Conservation (phyloP, 192 early-diverging fungal species). For the Gigaspora rosea region DNA sequence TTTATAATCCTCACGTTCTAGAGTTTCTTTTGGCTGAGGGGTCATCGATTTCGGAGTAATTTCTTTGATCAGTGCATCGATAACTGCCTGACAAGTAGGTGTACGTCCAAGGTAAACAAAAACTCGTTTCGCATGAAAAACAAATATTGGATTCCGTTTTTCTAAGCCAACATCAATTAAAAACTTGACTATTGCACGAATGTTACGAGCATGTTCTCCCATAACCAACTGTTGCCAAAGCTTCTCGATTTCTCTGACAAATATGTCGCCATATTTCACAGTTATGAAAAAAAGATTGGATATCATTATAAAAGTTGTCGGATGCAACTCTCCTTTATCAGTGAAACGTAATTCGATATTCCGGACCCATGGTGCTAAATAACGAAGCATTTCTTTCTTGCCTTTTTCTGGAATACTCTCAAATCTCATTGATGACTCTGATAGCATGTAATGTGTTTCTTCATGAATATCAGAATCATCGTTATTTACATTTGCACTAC, state of each 20-base stretch:
- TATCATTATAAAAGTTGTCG: conserved; percentile 60
- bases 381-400: conserved; percentile 70
- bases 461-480: conserved; percentile 47
- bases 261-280: conserved; percentile 76
- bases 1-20: conserved; percentile 23
- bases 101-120: conserved; percentile 75
- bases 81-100: conserved; percentile 54
- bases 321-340: conserved; percentile 47
- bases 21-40: conserved; percentile 48
- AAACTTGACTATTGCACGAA: conserved; percentile 68
- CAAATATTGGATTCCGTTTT: conserved; percentile 77
- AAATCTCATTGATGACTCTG: conserved; percentile 74
- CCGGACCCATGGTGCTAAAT: conserved; percentile 80
- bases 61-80: conserved; percentile 63
- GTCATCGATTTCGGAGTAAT: conserved; percentile 76
- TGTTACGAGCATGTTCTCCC: conserved; percentile 56
- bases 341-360: conserved; percentile 66
- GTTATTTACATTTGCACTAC: not conserved
- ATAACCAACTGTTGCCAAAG: conserved; percentile 76
- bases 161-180: conserved; percentile 72
- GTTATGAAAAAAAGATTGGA: conserved; percentile 84
- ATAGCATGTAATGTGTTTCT: conserved; percentile 69
- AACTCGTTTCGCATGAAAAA: conserved; percentile 77
- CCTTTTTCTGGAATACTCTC: conserved; percentile 59
- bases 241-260: conserved; percentile 72